Percentiles rank a stretch among this genome's conserved stretches.
These are phyloP conservation scores for Arthrinium phaeospermum DNA, from an alignment of 2,329 filamentous ascomycete species.

Conservation along the genomic window DNA sequence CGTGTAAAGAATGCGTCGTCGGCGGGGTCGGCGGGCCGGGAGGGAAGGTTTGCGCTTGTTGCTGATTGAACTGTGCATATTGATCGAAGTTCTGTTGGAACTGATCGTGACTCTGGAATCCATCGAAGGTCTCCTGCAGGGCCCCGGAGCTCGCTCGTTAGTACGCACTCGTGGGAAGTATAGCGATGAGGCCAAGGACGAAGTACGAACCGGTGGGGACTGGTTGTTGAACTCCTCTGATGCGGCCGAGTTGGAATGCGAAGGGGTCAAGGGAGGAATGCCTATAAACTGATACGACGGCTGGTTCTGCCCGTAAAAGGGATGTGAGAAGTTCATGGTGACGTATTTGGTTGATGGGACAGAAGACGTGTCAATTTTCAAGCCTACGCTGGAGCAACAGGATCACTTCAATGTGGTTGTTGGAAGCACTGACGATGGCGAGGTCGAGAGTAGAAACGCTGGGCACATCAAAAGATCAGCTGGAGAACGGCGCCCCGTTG, in stretches of 20 bases:
- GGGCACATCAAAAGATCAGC: slow-evolving; percentile 7
- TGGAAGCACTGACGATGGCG: background rate
- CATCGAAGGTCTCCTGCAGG: slow-evolving; percentile 56
- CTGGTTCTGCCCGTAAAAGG: slow-evolving; percentile 55
- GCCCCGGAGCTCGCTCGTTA: slow-evolving; percentile 30
- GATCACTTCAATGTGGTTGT: background rate
- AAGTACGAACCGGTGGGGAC: slow-evolving; percentile 59
- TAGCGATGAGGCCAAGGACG: slow-evolving; percentile 19
- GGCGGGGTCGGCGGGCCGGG: slow-evolving; percentile 61
- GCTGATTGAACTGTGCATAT: slow-evolving; percentile 48
- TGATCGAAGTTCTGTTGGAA: slow-evolving; percentile 54
- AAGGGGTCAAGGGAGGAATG: slow-evolving; percentile 60
- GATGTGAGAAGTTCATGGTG: slow-evolving; percentile 60
- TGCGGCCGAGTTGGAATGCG: slow-evolving; percentile 58
- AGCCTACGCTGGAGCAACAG: background rate
- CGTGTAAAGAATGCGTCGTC: slow-evolving; percentile 39
- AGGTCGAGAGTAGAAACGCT: background rate
- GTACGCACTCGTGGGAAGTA: slow-evolving; percentile 32
- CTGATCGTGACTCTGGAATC: slow-evolving; percentile 52
- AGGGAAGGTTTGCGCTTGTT: slow-evolving; percentile 42
- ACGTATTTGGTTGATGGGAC: background rate
- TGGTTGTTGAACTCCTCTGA: slow-evolving; percentile 62
- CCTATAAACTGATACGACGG: slow-evolving; percentile 58
- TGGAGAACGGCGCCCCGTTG: slow-evolving; percentile 14
- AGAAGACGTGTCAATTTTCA: slow-evolving; percentile 21